A percentile compares a stretch with the other conserved stretches of the same genome.
Evolutionary conservation across 768 basidiomycete species (phyloP).

Genomic region (Lactifluus pinguis): DNA sequence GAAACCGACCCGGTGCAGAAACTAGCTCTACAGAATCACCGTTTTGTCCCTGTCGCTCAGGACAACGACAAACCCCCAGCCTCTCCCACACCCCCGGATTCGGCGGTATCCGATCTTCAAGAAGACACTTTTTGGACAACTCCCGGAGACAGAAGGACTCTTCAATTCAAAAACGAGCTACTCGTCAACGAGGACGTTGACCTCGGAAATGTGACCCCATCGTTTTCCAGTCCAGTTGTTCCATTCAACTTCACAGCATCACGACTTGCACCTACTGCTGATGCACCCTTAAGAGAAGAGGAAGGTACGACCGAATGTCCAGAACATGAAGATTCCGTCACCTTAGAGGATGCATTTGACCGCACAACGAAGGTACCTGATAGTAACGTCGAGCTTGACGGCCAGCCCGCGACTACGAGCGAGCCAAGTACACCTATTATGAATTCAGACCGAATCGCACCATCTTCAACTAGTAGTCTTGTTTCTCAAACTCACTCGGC

Average conservation of each 20-base stretch:
- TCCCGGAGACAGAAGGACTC: conserved; percentile 45
- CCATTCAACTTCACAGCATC: conserved; percentile 1
- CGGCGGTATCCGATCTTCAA: conserved; percentile 25
- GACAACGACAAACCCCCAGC: conserved; percentile 21
- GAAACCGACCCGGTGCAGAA: conserved; percentile 20
- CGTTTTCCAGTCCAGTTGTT: conserved; percentile 38
- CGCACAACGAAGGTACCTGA: background rate
- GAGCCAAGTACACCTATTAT: background rate
- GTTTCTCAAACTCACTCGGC: conserved; percentile 16
- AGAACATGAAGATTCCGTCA: background rate
- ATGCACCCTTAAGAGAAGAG: background rate
- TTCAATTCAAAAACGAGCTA: conserved; percentile 55
- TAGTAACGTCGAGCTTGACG: background rate
- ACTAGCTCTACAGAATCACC: conserved; percentile 23
- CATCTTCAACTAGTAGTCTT: conserved; percentile 17
- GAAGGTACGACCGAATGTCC: background rate
- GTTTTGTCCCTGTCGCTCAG: conserved; percentile 13
- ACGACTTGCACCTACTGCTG: background rate
- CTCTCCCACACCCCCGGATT: conserved; percentile 19
- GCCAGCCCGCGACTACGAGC: background rate
- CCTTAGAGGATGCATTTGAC: conserved; percentile 13
- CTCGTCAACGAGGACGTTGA: conserved; percentile 57
- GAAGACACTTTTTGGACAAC: conserved; percentile 61
- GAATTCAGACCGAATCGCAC: background rate
- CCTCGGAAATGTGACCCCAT: conserved; percentile 31